Conservation (phyloP, 257 asterid genomes). For the Przewalskia tangutica region DNA sequence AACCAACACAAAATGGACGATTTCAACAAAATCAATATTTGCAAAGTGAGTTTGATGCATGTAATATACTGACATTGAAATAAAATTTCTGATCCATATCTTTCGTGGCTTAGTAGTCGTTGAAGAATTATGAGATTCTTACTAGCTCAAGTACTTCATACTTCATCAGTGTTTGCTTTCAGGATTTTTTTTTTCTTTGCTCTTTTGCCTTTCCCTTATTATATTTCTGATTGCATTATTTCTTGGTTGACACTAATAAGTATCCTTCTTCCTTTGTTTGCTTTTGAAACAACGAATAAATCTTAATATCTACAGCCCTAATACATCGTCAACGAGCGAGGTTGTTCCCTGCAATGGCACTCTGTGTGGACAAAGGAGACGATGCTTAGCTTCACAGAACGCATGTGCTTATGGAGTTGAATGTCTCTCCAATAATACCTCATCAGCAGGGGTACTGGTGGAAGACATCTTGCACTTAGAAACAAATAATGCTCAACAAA, state of each 20-base stretch:
- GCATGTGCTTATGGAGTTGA: conserved; percentile 77
- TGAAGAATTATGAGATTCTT: not conserved
- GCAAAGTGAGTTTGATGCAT: not conserved
- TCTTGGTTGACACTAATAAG: not conserved
- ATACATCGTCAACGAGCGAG: conserved; percentile 47
- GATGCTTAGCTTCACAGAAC: conserved; percentile 35
- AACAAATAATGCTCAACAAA: conserved; percentile 33
- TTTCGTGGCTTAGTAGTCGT: not conserved
- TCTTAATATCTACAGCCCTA: conserved; percentile 70
- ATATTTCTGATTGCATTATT: not conserved
- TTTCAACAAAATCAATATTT: not conserved
- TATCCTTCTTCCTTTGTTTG: not conserved
- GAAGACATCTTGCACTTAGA: conserved; percentile 74
- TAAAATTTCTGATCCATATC: not conserved
- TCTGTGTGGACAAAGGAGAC: conserved; percentile 45
- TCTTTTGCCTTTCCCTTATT: not conserved
- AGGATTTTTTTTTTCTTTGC: not conserved
- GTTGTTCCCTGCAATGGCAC: conserved; percentile 71
- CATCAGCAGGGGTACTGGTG: conserved; percentile 72
- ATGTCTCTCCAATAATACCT: conserved; percentile 76
- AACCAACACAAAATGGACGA: not conserved
- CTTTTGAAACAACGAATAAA: conserved; percentile 40
- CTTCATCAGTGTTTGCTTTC: not conserved
- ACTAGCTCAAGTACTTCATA: not conserved
- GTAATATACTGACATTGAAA: not conserved